phyloP scores from a whole-genome alignment of 2,329 filamentous ascomycete species.

The Epichloe elymi region DNA sequence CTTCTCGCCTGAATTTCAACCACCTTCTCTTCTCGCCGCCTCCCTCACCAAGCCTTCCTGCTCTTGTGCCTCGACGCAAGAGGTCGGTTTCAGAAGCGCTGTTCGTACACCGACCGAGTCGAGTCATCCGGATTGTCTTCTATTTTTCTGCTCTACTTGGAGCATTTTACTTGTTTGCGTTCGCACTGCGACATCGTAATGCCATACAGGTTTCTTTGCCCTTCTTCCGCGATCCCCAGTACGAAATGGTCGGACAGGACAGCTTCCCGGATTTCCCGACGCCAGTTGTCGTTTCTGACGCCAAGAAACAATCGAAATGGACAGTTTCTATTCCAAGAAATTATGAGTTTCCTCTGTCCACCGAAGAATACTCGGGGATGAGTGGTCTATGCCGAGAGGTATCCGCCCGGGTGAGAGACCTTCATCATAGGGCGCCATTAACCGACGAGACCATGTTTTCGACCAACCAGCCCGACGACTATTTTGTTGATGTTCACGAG shows the following conservation, averaged over 20 bases:
- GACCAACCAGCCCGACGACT: slow-evolving; percentile 50
- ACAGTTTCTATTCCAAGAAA: slow-evolving; percentile 65
- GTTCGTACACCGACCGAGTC: slow-evolving; percentile 36
- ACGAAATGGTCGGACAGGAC: slow-evolving; percentile 55
- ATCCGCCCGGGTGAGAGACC: slow-evolving; percentile 40
- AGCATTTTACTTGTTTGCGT: slow-evolving; percentile 34
- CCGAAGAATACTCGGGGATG: slow-evolving; percentile 55
- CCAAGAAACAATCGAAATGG: slow-evolving; percentile 55
- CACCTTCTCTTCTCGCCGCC: slow-evolving; percentile 54
- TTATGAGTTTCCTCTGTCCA: slow-evolving; percentile 51
- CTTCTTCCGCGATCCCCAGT: slow-evolving; percentile 38
- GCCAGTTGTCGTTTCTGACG: slow-evolving; percentile 56
- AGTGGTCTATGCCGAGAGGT: slow-evolving; percentile 55
- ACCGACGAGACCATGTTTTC: slow-evolving; percentile 31
- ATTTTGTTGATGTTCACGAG: slow-evolving; percentile 63
- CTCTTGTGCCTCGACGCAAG: slow-evolving; percentile 50
- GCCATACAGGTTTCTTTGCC: slow-evolving; percentile 18
- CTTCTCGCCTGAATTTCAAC: slow-evolving; percentile 51
- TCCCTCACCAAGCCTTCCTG: slow-evolving; percentile 59
- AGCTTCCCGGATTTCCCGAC: slow-evolving; percentile 59
- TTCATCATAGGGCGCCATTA: slow-evolving; percentile 23
- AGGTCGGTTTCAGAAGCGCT: slow-evolving; percentile 39
- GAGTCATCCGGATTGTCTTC: slow-evolving; percentile 41
- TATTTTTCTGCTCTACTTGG: slow-evolving; percentile 38
- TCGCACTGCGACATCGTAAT: slow-evolving; percentile 16